These are phyloP conservation scores for Filosporella fistucella DNA, from an alignment of 495 filamentous ascomycete genomes.

Conservation along the genomic window DNA sequence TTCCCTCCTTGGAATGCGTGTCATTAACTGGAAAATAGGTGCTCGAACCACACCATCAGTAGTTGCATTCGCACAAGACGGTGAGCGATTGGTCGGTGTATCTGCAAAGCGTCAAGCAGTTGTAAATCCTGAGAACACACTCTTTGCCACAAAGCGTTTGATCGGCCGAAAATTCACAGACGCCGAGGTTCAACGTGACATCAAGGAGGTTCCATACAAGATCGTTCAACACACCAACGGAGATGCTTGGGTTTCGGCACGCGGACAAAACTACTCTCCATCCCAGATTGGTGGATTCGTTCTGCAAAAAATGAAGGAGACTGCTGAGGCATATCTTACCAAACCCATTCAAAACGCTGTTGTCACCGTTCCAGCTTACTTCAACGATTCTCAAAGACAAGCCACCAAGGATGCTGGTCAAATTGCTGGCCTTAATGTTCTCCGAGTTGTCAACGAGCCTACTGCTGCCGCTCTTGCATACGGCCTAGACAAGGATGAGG, in stretches of 20 bases:
- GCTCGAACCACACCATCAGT: constrained; percentile 95
- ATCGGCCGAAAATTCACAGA: constrained; percentile 99
- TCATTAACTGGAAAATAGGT: constrained; percentile 46
- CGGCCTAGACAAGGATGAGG: constrained; percentile 88
- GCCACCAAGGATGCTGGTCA: constrained; percentile 97
- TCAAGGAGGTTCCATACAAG: constrained; percentile 98
- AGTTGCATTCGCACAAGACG: constrained; percentile 94
- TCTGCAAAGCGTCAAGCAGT: constrained; percentile 98
- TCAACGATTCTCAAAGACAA: constrained; percentile 97
- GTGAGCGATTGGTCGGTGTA: constrained; percentile 95
- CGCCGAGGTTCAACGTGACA: constrained; percentile 92
- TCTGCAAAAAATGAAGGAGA: constrained; percentile 98
- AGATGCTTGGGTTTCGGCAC: constrained; percentile 96
- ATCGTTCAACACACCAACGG: constrained; percentile 98
- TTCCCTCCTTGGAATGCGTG: constrained; percentile 1
- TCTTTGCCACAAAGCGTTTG: constrained; percentile 99
- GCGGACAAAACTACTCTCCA: constrained; percentile 95
- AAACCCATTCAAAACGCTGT: constrained; percentile 92
- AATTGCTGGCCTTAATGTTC: constrained; percentile 90
- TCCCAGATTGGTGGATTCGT: constrained; percentile 98
- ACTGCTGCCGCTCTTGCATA: constrained; percentile 94
- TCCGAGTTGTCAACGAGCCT: constrained; percentile 96
- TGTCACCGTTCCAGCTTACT: constrained; percentile 95
- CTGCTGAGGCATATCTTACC: constrained; percentile 84
- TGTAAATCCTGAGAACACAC: constrained; percentile 98